A percentile compares a stretch with the other conserved stretches of the same genome.
These are phyloP conservation scores for Cupressus sempervirens DNA, from an alignment of 75 land plant genomes.

Conservation along the genomic window DNA sequence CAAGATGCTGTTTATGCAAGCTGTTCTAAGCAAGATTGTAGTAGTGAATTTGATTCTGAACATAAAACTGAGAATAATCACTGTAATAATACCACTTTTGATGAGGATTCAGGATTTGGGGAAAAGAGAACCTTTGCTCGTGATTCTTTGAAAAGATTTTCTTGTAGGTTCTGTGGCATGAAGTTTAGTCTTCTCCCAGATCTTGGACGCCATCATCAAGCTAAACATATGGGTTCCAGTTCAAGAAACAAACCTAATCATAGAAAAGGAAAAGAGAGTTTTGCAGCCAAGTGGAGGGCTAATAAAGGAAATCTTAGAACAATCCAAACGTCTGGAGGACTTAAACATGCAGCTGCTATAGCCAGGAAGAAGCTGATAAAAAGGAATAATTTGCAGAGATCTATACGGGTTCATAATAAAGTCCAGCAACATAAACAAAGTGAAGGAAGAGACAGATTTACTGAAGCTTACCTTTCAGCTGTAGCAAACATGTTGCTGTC, in stretches of 20 bases:
- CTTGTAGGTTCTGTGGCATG: slow-evolving; percentile 67
- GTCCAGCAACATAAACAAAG: neutral
- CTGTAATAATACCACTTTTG: neutral
- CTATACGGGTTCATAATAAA: neutral
- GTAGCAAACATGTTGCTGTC: slow-evolving; percentile 44
- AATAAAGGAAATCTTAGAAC: neutral
- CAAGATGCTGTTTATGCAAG: neutral
- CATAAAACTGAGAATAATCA: neutral
- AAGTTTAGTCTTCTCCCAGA: slow-evolving; percentile 87
- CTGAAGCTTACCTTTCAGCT: slow-evolving; percentile 39
- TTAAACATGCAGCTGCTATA: slow-evolving; percentile 10
- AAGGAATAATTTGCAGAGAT: neutral
- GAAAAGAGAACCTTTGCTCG: slow-evolving; percentile 9
- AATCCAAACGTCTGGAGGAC: neutral
- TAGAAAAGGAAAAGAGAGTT: slow-evolving; percentile 22
- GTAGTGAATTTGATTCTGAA: slow-evolving; percentile 10
- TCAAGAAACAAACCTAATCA: slow-evolving; percentile 12
- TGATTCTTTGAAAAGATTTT: slow-evolving; percentile 34
- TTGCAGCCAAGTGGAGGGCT: neutral
- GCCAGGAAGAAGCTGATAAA: slow-evolving; percentile 6
- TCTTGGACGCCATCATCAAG: slow-evolving; percentile 97
- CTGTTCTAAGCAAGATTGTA: neutral
- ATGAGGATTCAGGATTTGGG: slow-evolving; percentile 4
- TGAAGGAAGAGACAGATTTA: slow-evolving; percentile 21
- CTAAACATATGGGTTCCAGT: slow-evolving; percentile 63